phyloP scores from a whole-genome alignment of 257 asterid genomes.

The Forsythia suspensa region DNA sequence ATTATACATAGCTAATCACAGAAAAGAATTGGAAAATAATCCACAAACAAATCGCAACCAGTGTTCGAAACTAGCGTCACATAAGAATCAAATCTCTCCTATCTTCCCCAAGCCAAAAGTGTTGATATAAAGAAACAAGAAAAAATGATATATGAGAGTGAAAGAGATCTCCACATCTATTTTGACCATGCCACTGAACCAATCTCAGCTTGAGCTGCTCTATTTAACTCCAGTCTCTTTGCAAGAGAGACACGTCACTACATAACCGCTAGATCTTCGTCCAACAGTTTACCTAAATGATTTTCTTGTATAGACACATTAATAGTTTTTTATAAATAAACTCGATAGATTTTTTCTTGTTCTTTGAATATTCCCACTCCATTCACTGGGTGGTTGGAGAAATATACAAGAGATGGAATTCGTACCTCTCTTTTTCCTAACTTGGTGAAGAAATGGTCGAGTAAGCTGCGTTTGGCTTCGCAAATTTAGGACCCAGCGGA shows the following conservation, averaged over 20 bases:
- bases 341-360: not conserved
- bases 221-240: constrained; percentile 89
- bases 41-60: not conserved
- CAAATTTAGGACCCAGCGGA: constrained; percentile 13
- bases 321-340: not conserved
- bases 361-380: not conserved
- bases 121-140: not conserved
- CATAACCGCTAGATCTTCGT: constrained; percentile 94
- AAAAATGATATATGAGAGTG: not conserved
- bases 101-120: not conserved
- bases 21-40: not conserved
- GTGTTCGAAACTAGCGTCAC: not conserved
- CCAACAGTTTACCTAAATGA: constrained; percentile 79
- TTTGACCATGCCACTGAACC: constrained; percentile 96
- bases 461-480: constrained; percentile 97
- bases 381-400: not conserved
- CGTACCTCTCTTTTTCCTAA: constrained; percentile 84
- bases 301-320: constrained; percentile 49
- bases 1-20: not conserved
- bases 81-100: not conserved
- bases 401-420: not conserved
- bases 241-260: constrained; percentile 74
- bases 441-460: constrained; percentile 88
- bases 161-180: constrained; percentile 35
- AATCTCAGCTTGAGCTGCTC: constrained; percentile 91